Evolutionary conservation across 345 rosid species (phyloP).

Genomic region (Litchi chinensis): DNA sequence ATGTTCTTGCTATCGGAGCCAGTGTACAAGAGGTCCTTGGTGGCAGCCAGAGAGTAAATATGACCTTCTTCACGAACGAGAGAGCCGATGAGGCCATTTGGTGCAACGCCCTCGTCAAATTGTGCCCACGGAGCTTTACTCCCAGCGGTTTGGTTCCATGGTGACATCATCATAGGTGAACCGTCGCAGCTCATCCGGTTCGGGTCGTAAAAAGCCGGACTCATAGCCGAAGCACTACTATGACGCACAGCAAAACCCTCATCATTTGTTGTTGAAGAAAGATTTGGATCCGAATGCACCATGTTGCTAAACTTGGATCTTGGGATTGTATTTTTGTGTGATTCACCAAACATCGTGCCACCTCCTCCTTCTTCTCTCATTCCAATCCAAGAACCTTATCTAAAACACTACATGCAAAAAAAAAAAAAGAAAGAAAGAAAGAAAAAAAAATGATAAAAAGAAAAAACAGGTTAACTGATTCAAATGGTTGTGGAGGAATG

Average conservation of each 20-base stretch:
- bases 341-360: conserved; percentile 29
- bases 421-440: too few species aligned
- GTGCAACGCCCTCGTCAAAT: conserved; percentile 49
- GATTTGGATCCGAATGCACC: conserved; percentile 51
- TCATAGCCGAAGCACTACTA: conserved; percentile 70
- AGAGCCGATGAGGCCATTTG: conserved; percentile 79
- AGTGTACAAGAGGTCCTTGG: conserved; percentile 83
- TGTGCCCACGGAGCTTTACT: conserved; percentile 48
- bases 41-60: conserved; percentile 85
- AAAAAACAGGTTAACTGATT: not conserved
- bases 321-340: conserved; percentile 17
- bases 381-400: not conserved
- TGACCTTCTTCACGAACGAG: conserved; percentile 94
- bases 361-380: conserved; percentile 27
- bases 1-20: conserved; percentile 97
- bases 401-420: not conserved
- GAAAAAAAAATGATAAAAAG: not conserved
- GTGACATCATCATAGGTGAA: conserved; percentile 95
- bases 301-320: conserved; percentile 35
- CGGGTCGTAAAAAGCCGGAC: conserved; percentile 50
- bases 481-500: conserved; percentile 13
- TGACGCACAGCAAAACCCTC: conserved; percentile 55
- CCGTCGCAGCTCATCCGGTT: conserved; percentile 79
- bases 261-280: conserved; percentile 38
- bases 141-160: conserved; percentile 82